phyloP scores from a whole-genome alignment of 108 stramenopile species.

The Pseudonitzschia delicatissima region DNA sequence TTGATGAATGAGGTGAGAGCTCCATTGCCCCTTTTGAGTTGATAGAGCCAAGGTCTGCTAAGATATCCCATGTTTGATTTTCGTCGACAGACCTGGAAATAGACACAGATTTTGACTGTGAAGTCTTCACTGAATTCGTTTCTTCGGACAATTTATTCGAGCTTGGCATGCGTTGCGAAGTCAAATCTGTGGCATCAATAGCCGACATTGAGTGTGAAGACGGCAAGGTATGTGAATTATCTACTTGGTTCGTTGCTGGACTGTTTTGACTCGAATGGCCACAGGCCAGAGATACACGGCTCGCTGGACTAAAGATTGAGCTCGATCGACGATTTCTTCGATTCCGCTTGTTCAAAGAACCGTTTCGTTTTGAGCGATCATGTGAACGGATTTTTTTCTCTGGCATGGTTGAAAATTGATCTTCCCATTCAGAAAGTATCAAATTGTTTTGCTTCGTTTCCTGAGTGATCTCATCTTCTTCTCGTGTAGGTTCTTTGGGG shows the following conservation, averaged over 20 bases:
- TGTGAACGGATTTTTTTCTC: not conserved
- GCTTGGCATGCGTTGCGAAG: not conserved
- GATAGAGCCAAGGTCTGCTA: conserved; percentile 11
- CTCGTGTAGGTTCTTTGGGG: conserved; percentile 15
- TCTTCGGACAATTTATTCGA: not conserved
- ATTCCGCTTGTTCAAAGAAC: conserved; percentile 3
- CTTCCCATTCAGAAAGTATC: conserved; percentile 32
- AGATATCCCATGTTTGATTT: conserved; percentile 1
- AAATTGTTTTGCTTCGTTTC: conserved; percentile 33
- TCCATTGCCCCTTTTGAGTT: conserved; percentile 7
- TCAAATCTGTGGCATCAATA: not conserved
- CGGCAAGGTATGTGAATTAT: not conserved
- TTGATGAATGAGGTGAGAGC: not conserved
- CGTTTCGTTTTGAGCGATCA: not conserved
- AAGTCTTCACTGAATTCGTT: not conserved
- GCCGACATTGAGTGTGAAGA: not conserved
- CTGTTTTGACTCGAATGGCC: not conserved
- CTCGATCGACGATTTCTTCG: conserved; percentile 29
- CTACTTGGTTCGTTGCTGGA: not conserved
- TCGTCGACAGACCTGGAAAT: not conserved
- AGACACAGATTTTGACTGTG: not conserved
- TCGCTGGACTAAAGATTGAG: conserved; percentile 19
- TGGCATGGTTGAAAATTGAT: conserved; percentile 11
- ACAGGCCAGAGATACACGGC: not conserved
- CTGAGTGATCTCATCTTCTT: conserved; percentile 21